Evolutionary conservation across 176 grass and related monocot species (phyloP), one percentile per base, ranked within the genome.

Genomic region (Otatea glauca): DNA sequence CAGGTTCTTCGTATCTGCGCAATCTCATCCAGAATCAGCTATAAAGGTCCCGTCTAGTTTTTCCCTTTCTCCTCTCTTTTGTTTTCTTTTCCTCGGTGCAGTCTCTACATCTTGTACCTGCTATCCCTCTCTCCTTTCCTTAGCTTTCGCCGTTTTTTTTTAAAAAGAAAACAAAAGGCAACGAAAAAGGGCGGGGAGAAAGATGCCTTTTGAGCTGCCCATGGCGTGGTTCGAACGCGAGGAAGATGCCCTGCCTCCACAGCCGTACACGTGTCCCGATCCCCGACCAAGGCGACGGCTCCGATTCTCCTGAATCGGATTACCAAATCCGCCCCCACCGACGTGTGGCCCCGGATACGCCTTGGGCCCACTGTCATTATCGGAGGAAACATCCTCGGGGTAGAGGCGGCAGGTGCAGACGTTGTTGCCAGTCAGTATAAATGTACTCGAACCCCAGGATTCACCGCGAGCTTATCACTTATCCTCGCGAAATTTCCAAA

Each of bases 201-300:
- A 91, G 32, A 92, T 86, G 78, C 77, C 74, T 80, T 58, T 23
- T 70, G 3, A 50, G 76, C 81, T 70, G 83, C 76, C 82, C 50
- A 62, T 68, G 41, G 87, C 90, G 90, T 92, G 67, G 45, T 70
- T 82, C 78, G 79, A 83, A 92, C 90, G 90, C 90, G 58, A 83
- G 42, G 25, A 79, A 79, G 59, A 89, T 92, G 74, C 78, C 50
- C 45, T 58, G 16, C 50, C 32, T 32, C 73, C 25, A 3, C 3
- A 4, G 58, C 90, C 78, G 53, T 86, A 86, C 87, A 92, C 83
- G 73, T 69, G 83, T 62, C 35, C 38, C 65, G 1, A 50, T 47
- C 5, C 0, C 1, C 32, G 66, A n/a, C 75, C 56, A 24, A 79
- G 75, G 17, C 23, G 12, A 87, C 74, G 75, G 51, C 63, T 43